A percentile compares a stretch with the other conserved stretches of the same genome.
Conservation (phyloP, 139 green algal genomes). For the Spirogloea muscicola region DNA sequence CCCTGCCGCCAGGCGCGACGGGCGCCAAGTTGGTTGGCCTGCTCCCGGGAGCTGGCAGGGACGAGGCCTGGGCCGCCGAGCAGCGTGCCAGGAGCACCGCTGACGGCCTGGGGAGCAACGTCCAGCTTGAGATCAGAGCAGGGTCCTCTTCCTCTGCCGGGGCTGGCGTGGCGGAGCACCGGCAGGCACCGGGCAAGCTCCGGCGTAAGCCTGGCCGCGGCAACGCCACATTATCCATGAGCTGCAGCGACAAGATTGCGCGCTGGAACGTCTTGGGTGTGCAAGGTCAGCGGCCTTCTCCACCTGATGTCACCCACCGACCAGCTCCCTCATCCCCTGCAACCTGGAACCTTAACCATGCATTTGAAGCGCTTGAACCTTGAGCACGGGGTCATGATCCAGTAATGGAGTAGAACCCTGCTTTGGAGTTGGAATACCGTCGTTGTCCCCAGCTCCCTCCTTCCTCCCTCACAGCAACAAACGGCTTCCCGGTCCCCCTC, state of each 20-base stretch:
- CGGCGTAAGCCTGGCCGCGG: conserved; percentile 85
- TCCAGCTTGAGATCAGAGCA: too few relatives aligned
- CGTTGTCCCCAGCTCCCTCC: neutral
- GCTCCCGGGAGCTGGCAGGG: too few relatives aligned
- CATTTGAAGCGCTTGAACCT: neutral
- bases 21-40: too few relatives aligned
- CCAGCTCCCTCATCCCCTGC: neutral
- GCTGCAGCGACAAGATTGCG: conserved; percentile 93
- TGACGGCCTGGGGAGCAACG: too few relatives aligned
- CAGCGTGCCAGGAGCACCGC: too few relatives aligned
- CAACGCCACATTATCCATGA: conserved; percentile 81
- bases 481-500: too few relatives aligned
- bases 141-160: too few relatives aligned
- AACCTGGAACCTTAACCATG: neutral
- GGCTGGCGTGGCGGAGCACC: neutral
- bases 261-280: conserved; percentile 76
- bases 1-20: too few relatives aligned
- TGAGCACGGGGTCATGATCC: too few relatives aligned
- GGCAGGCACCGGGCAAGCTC: conserved; percentile 58
- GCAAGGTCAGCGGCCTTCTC: conserved; percentile 56
- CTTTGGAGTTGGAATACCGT: too few relatives aligned
- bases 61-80: too few relatives aligned
- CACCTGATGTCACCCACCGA: neutral
- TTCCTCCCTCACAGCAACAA: neutral
- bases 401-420: too few relatives aligned